Evolutionary conservation across 768 basidiomycete genomes (phyloP), one percentile per base, ranked within the genome.

Genomic region (Naganishia kalamii): DNA sequence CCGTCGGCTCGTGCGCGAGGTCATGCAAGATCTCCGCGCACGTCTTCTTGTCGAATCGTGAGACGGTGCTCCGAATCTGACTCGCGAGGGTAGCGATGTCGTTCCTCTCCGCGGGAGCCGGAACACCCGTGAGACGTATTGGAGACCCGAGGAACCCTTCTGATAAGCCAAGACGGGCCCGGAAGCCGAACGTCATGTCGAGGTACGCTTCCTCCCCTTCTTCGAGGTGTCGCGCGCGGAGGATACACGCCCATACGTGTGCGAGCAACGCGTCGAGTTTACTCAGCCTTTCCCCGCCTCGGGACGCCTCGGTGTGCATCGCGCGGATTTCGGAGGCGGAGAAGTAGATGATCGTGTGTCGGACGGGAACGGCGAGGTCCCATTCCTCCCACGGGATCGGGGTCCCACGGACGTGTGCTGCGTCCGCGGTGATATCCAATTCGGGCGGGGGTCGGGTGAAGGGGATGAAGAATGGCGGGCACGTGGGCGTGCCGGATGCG

Each of bases 351-450:
- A 65, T 54, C n/a, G 32, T 60, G 54, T 65, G 64, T 29, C 27
- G 23, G 2, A 65, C 54, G 25, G 64, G 64, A 11, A 25, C 15
- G 17, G 23, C 15, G 44, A 46, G 33, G 54, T 65, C 54, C 64
- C 64, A 65, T 49, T 59, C 64, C n/a, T 25, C 41, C 64, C 64
- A 65, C 25, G 63, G 64, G 41, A 65, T 65, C 27, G 52, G 52
- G 21, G 30, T 37, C 17, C 64, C 64, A 4, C 32, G 35, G 23
- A n/a, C 15, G 12, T 21, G 21, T 17, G 32, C 11, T 15, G 29
- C 41, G 47, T 32, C 29, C n/a, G 27, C 10, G 35, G 19, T 6
- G 30, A 17, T 13, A n/a, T 27, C 43, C 1, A 65, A 33, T 1
- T 29, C 48, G 19, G 47, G 48, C 12, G 65, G 59, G 29, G 29